Percentiles rank a stretch among this genome's conserved stretches.
Conservation (phyloP, 352 stramenopile species). For the Phytopythium vexans region DNA sequence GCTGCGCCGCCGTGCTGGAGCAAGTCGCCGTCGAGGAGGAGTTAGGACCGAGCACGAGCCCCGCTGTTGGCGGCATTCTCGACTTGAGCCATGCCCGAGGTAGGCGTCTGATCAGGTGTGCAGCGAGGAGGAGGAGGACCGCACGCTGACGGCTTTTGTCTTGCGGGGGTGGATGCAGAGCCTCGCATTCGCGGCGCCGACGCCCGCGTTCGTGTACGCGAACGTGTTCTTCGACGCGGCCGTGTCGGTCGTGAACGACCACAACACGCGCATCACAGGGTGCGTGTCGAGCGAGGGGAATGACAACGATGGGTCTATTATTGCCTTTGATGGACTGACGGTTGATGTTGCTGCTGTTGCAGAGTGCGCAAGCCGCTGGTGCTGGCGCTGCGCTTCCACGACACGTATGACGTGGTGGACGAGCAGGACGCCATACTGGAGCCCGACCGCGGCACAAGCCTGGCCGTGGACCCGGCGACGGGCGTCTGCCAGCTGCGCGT, state of each 20-base stretch:
- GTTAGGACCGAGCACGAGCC: too few species aligned
- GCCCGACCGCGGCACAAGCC: slow-evolving; percentile 12
- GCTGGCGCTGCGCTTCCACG: slow-evolving; percentile 66
- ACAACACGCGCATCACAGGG: slow-evolving; percentile 56
- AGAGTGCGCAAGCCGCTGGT: slow-evolving; percentile 41
- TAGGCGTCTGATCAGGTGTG: slow-evolving; percentile 5
- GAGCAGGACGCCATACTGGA: slow-evolving; percentile 51
- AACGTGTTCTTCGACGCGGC: slow-evolving; percentile 50
- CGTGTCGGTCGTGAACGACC: slow-evolving; percentile 60
- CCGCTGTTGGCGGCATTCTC: too few species aligned
- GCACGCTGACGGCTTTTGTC: background rate
- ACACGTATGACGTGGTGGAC: slow-evolving; percentile 71
- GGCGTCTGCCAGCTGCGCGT: slow-evolving; percentile 47
- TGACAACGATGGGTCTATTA: background rate
- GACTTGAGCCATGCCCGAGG: slow-evolving; percentile 28
- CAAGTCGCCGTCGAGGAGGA: too few species aligned
- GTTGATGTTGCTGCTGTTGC: slow-evolving; percentile 2
- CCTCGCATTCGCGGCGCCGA: slow-evolving; percentile 50
- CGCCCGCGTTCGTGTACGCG: slow-evolving; percentile 62
- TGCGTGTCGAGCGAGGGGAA: slow-evolving; percentile 11
- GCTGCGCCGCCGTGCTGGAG: too few species aligned
- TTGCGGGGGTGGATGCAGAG: slow-evolving; percentile 20
- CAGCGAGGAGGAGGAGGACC: background rate
- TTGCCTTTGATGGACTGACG: background rate
- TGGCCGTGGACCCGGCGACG: slow-evolving; percentile 28